phyloP scores from a whole-genome alignment of 495 filamentous ascomycete genomes.

The Penicillium diatomitis region DNA sequence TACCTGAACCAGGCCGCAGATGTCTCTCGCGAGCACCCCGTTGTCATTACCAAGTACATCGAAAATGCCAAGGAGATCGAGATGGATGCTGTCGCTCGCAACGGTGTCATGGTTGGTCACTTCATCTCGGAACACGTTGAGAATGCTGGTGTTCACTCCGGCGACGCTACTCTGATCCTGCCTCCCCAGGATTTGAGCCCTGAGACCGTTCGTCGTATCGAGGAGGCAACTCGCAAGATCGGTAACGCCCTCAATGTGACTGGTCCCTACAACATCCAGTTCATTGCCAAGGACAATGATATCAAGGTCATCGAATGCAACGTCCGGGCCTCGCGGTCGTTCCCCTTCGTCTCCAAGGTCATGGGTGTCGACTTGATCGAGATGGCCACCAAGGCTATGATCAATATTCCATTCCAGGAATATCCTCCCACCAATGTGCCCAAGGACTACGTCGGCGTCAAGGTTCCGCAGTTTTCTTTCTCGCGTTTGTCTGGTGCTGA shows the following conservation, averaged over 20 bases:
- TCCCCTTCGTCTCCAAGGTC: slow-evolving; percentile 97
- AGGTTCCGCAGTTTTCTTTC: slow-evolving; percentile 98
- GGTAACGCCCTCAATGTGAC: slow-evolving; percentile 91
- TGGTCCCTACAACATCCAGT: slow-evolving; percentile 97
- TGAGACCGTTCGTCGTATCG: slow-evolving; percentile 83
- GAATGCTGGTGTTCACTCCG: slow-evolving; percentile 95
- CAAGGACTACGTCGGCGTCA: slow-evolving; percentile 83
- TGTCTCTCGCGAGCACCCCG: slow-evolving; percentile 94
- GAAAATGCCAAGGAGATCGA: slow-evolving; percentile 97
- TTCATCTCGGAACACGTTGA: slow-evolving; percentile 97
- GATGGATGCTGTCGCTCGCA: slow-evolving; percentile 85
- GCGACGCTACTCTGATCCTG: slow-evolving; percentile 92
- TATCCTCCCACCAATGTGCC: slow-evolving; percentile 73
- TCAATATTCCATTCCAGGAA: slow-evolving; percentile 67
- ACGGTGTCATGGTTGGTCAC: slow-evolving; percentile 82
- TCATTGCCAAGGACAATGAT: slow-evolving; percentile 98
- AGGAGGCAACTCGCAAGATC: slow-evolving; percentile 92
- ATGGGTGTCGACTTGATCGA: slow-evolving; percentile 98
- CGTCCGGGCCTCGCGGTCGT: slow-evolving; percentile 89
- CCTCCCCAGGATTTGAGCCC: slow-evolving; percentile 89
- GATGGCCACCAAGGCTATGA: slow-evolving; percentile 97
- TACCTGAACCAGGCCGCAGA: slow-evolving; percentile 84
- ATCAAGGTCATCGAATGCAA: slow-evolving; percentile 99
- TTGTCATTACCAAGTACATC: slow-evolving; percentile 99
- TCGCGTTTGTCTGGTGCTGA: slow-evolving; percentile 92